These are phyloP conservation scores for Nicotiana knightiana DNA, from an alignment of 257 asterid species.

Conservation along the genomic window DNA sequence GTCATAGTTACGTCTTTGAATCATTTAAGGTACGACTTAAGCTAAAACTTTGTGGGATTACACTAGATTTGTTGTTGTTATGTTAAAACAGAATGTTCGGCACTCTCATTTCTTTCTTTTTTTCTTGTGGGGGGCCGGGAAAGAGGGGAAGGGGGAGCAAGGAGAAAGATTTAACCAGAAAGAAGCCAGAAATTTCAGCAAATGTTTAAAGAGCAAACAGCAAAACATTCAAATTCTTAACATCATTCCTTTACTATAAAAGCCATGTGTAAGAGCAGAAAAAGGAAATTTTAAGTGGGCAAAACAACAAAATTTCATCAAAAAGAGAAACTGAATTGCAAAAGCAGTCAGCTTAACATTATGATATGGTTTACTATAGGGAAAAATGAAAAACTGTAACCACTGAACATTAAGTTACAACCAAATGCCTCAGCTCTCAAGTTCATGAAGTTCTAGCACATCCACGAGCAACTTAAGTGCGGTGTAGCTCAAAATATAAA, in stretches of 20 bases:
- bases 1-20: background rate
- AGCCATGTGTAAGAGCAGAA: background rate
- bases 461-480: background rate
- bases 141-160: background rate
- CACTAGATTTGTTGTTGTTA: too few relatives aligned
- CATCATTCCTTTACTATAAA: background rate
- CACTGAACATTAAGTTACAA: background rate
- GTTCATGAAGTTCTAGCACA: background rate
- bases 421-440: background rate
- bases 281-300: background rate
- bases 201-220: background rate
- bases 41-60: background rate
- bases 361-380: background rate
- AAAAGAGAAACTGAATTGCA: background rate
- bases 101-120: too few relatives aligned
- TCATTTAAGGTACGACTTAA: background rate
- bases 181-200: background rate
- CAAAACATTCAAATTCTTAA: background rate
- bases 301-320: background rate
- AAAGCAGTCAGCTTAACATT: background rate
- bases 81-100: background rate
- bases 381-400: background rate
- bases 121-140: too few relatives aligned
- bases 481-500: background rate
- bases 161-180: background rate